Percentiles rank a stretch among this genome's conserved stretches.
phyloP scores from a whole-genome alignment of 495 filamentous ascomycete genomes.

The Annulohypoxylon bovei region DNA sequence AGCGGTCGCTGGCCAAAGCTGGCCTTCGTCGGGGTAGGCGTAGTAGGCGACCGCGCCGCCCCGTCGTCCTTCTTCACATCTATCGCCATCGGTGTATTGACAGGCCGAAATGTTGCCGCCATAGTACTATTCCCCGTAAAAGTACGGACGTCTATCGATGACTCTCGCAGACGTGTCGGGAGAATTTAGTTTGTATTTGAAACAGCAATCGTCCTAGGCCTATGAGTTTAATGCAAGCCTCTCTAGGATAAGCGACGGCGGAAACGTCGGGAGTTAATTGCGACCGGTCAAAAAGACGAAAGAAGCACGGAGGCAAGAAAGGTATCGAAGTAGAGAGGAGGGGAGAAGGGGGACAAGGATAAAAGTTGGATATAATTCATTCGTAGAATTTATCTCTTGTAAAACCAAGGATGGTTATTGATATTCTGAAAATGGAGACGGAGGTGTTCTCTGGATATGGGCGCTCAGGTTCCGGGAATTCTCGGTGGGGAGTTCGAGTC shows the following conservation, averaged over 20 bases:
- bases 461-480: constrained; percentile 37
- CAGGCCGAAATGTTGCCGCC: constrained; percentile 73
- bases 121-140: constrained; percentile 38
- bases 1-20: constrained; percentile 71
- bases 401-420: constrained; percentile 19
- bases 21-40: constrained; percentile 72
- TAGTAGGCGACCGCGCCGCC: constrained; percentile 69
- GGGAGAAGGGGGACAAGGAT: constrained; percentile 17
- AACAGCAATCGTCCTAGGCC: background rate
- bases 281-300: constrained; percentile 23
- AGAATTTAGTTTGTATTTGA: background rate
- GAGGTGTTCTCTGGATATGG: constrained; percentile 5
- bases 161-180: background rate
- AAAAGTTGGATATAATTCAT: constrained; percentile 38
- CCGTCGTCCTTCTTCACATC: constrained; percentile 53
- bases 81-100: constrained; percentile 75
- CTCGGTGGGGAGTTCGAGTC: constrained; percentile 45
- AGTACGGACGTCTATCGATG: background rate
- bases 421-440: constrained; percentile 21
- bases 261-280: constrained; percentile 27
- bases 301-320: constrained; percentile 1
- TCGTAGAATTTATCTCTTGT: constrained; percentile 26
- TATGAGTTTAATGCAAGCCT: constrained; percentile 6
- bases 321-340: constrained; percentile 17
- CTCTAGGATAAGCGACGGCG: constrained; percentile 3